These are phyloP conservation scores for Acephala macrosclerotiorum DNA, from an alignment of 2,329 filamentous ascomycete species.

Conservation along the genomic window DNA sequence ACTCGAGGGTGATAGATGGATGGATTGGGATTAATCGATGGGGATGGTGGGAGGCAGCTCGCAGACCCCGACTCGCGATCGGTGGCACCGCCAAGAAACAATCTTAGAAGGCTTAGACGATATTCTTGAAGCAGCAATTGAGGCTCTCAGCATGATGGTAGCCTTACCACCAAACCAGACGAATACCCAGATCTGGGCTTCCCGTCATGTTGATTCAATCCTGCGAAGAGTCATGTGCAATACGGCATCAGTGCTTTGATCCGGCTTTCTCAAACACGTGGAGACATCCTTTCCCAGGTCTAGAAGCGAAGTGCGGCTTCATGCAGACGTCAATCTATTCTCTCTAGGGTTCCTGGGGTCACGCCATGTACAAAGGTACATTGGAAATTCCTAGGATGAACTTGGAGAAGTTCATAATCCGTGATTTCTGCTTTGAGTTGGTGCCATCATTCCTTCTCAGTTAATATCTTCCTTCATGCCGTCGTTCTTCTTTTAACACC, in stretches of 20 bases:
- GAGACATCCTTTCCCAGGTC: neutral
- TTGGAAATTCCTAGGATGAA: neutral
- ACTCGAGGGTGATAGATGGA: too few species aligned
- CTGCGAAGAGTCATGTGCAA: neutral
- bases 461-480: too few species aligned
- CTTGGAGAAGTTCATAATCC: neutral
- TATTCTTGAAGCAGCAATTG: neutral
- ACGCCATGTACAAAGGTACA: neutral
- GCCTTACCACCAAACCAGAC: neutral
- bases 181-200: neutral
- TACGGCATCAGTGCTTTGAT: neutral
- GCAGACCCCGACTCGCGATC: too few species aligned
- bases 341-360: neutral
- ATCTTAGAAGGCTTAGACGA: too few species aligned
- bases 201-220: neutral
- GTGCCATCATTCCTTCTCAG: neutral
- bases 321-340: neutral
- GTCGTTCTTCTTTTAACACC: neutral
- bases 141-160: neutral
- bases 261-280: constrained; percentile 3
- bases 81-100: too few species aligned
- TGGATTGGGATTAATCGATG: too few species aligned
- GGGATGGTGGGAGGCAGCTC: too few species aligned
- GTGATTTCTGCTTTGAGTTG: neutral
- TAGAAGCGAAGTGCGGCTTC: neutral